A percentile compares a stretch with the other conserved stretches of the same genome.
phyloP scores from a whole-genome alignment of 2,329 filamentous ascomycete species.

The Nemania diffusa region DNA sequence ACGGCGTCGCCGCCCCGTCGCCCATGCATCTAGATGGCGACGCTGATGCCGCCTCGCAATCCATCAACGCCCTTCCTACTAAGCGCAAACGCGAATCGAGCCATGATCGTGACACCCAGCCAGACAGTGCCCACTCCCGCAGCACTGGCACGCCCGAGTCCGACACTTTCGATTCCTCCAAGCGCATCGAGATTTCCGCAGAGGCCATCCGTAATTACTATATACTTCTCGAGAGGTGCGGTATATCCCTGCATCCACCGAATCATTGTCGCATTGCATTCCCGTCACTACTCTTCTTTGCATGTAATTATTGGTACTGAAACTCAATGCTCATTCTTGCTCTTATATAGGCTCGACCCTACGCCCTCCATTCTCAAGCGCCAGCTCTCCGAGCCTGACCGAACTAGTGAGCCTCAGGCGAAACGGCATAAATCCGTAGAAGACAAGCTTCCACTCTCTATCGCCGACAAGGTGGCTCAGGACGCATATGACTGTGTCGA shows the following conservation, averaged over 20 bases:
- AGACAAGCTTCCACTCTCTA: constrained; percentile 53
- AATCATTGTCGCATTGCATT: constrained; percentile 10
- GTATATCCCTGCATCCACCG: constrained; percentile 11
- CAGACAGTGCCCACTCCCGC: constrained; percentile 34
- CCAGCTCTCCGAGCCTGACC: constrained; percentile 57
- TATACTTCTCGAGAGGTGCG: constrained; percentile 47
- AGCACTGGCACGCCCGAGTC: constrained; percentile 18
- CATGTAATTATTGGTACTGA: not conserved
- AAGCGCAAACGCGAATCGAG: constrained; percentile 51
- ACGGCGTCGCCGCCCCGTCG: constrained; percentile 42
- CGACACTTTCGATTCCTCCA: constrained; percentile 17
- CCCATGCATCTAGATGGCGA: constrained; percentile 39
- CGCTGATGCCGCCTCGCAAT: constrained; percentile 41
- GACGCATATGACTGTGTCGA: constrained; percentile 70
- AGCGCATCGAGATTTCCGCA: constrained; percentile 39
- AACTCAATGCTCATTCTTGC: constrained; percentile 18
- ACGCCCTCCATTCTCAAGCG: constrained; percentile 66
- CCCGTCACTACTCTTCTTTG: constrained; percentile 3
- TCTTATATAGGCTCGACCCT: constrained; percentile 61
- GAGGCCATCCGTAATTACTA: constrained; percentile 46
- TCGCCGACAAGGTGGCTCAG: constrained; percentile 64
- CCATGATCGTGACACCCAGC: constrained; percentile 40
- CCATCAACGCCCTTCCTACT: constrained; percentile 39
- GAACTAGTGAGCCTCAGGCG: constrained; percentile 62
- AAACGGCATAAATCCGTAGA: constrained; percentile 70